A percentile compares a stretch with the other conserved stretches of the same genome.
These are phyloP conservation scores for Triticum timopheevii DNA, from an alignment of 176 grass and related monocot genomes.

Conservation along the genomic window DNA sequence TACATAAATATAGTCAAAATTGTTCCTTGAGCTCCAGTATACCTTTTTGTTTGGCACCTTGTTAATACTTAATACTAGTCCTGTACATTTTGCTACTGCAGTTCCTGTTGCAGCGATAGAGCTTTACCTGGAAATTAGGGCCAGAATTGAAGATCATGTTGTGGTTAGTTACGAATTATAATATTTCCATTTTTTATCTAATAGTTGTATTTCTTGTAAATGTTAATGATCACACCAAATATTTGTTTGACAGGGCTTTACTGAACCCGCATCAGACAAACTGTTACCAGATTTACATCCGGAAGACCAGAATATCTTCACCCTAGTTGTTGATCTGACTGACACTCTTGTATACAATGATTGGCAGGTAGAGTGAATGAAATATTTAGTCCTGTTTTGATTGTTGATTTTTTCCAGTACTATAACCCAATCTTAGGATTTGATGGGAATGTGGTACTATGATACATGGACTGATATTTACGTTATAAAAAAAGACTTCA, in stretches of 20 bases:
- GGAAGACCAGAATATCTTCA: conserved; percentile 61
- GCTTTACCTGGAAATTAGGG: conserved; percentile 63
- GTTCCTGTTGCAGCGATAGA: conserved; percentile 68
- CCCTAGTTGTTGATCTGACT: conserved; percentile 94
- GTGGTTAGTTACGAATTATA: conserved; percentile 52
- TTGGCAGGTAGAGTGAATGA: conserved; percentile 63
- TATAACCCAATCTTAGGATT: conserved; percentile 15
- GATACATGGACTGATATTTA: not conserved
- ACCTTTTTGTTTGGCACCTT: conserved; percentile 25
- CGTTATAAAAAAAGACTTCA: not conserved
- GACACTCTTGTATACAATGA: conserved; percentile 94
- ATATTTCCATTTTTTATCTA: not conserved
- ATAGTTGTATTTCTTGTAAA: conserved; percentile 12
- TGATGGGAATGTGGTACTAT: conserved; percentile 6
- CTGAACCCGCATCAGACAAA: conserved; percentile 97
- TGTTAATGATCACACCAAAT: not conserved
- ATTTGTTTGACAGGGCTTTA: conserved; percentile 65
- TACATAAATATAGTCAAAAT: not conserved
- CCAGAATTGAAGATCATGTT: conserved; percentile 73
- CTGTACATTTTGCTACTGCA: conserved; percentile 35
- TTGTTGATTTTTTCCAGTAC: not conserved
- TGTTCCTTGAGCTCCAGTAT: not conserved
- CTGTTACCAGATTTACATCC: conserved; percentile 83
- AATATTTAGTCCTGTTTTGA: not conserved
- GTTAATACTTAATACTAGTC: not conserved